Evolutionary conservation across 108 stramenopile genomes (phyloP).

Genomic region (Cylindrotheca fusiformis): DNA sequence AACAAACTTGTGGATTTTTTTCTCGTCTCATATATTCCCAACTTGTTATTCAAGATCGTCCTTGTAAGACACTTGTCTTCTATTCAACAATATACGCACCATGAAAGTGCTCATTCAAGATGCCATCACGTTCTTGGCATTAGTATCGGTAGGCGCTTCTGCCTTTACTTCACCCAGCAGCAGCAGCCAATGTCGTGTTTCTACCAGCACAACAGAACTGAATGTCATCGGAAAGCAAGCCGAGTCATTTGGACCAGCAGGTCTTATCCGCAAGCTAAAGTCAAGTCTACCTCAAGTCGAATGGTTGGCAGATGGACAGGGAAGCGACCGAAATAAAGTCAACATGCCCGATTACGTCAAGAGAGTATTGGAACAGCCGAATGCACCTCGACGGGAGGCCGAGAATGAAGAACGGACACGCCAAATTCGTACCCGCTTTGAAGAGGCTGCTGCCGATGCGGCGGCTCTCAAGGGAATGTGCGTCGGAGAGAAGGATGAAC

Average conservation of each 20-base stretch:
- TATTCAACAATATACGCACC: too few species aligned
- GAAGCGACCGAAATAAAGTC: constrained; percentile 51
- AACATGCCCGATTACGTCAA: constrained; percentile 66
- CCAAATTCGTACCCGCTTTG: constrained; percentile 55
- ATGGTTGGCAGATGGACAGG: constrained; percentile 64
- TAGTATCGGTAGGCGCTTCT: too few species aligned
- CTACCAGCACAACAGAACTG: neutral
- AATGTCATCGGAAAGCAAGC: constrained; percentile 40
- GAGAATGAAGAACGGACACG: constrained; percentile 69
- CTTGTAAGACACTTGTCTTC: too few species aligned
- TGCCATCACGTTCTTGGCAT: too few species aligned
- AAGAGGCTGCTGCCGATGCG: constrained; percentile 72
- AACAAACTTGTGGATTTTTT: too few species aligned
- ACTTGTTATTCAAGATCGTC: too few species aligned
- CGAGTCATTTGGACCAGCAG: constrained; percentile 63
- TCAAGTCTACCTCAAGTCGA: constrained; percentile 54
- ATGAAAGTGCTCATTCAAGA: too few species aligned
- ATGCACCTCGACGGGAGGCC: constrained; percentile 62
- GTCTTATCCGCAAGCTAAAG: constrained; percentile 55
- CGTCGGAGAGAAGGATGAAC: constrained; percentile 43
- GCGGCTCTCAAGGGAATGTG: constrained; percentile 51
- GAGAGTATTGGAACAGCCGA: constrained; percentile 41
- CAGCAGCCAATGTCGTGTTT: too few species aligned
- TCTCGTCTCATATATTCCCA: too few species aligned
- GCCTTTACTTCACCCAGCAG: too few species aligned